These are phyloP conservation scores for Suhomyces terraborum DNA, from an alignment of 1,139 yeast genomes.

Conservation along the genomic window DNA sequence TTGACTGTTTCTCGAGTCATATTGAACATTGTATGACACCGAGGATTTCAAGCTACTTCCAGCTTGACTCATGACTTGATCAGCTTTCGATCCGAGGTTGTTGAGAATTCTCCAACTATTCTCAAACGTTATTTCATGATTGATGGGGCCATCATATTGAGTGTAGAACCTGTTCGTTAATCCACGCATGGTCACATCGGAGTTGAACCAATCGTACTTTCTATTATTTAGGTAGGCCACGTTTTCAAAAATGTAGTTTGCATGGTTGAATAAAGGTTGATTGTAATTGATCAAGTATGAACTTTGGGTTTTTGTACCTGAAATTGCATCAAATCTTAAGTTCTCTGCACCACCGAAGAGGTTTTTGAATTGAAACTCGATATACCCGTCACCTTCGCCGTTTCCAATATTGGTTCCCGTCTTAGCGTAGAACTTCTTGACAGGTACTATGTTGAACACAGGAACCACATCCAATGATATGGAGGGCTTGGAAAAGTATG, in stretches of 20 bases:
- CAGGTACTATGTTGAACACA: slow-evolving; percentile 58
- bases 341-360: slow-evolving; percentile 89
- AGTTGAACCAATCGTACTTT: slow-evolving; percentile 67
- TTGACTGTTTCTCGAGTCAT: slow-evolving; percentile 59
- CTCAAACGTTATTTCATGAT: slow-evolving; percentile 67
- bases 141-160: slow-evolving; percentile 26
- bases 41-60: slow-evolving; percentile 67
- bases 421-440: slow-evolving; percentile 69
- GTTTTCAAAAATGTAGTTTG: slow-evolving; percentile 57
- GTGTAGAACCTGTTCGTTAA: slow-evolving; percentile 52
- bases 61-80: slow-evolving; percentile 44
- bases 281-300: slow-evolving; percentile 66
- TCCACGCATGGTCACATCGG: slow-evolving; percentile 63
- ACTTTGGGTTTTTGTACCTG: slow-evolving; percentile 79
- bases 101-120: slow-evolving; percentile 63
- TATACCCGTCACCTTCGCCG: slow-evolving; percentile 92
- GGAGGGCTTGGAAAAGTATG: slow-evolving; percentile 18
- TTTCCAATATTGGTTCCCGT: slow-evolving; percentile 96
- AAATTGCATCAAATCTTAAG: slow-evolving; percentile 70
- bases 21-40: slow-evolving; percentile 49
- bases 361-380: slow-evolving; percentile 74
- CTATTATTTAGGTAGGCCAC: slow-evolving; percentile 60
- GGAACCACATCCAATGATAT: slow-evolving; percentile 52
- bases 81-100: slow-evolving; percentile 40
- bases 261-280: slow-evolving; percentile 59